phyloP scores from a whole-genome alignment of 2,329 filamentous ascomycete species.

The Lasiodiplodia theobromae region DNA sequence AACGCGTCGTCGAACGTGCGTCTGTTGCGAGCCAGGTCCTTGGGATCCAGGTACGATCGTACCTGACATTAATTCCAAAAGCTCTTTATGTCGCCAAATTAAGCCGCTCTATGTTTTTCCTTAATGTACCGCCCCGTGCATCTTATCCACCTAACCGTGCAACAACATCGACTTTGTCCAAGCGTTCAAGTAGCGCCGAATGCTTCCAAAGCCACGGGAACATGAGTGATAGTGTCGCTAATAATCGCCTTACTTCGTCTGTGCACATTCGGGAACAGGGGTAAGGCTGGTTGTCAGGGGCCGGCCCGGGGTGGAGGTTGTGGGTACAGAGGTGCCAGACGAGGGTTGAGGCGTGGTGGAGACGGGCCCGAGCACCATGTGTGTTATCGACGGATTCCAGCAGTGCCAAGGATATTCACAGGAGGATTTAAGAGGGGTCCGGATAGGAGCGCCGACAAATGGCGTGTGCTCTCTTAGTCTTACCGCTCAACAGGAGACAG shows the following conservation, averaged over 20 bases:
- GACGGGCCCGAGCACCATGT: slow-evolving; percentile 19
- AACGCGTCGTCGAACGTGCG: slow-evolving; percentile 17
- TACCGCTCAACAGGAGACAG: slow-evolving; percentile 1
- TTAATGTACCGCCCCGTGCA: background rate
- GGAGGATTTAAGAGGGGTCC: background rate
- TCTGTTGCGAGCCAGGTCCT: slow-evolving; percentile 5
- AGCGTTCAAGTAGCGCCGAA: background rate
- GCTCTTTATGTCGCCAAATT: background rate
- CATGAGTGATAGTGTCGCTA: background rate
- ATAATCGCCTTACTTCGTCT: background rate
- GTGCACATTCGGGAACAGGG: background rate
- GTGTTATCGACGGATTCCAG: slow-evolving; percentile 10
- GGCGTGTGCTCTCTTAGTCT: background rate
- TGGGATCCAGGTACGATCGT: slow-evolving; percentile 6
- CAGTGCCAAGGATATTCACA: background rate
- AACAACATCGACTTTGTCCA: background rate
- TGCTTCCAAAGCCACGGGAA: background rate
- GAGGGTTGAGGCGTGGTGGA: background rate
- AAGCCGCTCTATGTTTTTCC: background rate
- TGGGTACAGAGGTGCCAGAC: background rate
- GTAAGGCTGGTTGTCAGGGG: slow-evolving; percentile 18
- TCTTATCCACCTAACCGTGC: background rate
- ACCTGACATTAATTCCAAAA: background rate
- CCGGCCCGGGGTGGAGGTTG: slow-evolving; percentile 11
- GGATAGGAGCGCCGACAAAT: background rate